A percentile compares a stretch with the other conserved stretches of the same genome.
These are phyloP conservation scores for Aciculosporium take DNA, from an alignment of 2,329 filamentous ascomycete species.

Conservation along the genomic window DNA sequence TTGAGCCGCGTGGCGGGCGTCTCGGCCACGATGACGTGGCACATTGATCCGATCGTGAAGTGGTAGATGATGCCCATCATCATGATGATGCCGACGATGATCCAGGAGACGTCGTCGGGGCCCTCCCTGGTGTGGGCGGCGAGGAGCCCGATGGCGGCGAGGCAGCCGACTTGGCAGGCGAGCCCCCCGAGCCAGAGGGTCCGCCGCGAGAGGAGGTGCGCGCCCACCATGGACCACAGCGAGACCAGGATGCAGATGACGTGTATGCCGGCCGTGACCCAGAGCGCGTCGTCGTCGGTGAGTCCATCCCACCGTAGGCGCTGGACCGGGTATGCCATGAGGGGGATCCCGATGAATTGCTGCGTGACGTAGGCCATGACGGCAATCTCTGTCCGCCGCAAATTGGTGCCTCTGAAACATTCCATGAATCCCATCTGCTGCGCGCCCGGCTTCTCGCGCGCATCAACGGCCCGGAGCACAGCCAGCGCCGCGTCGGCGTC, in stretches of 20 bases:
- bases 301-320: constrained; percentile 36
- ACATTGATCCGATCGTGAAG: constrained; percentile 24
- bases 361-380: constrained; percentile 39
- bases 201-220: constrained; percentile 25
- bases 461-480: not conserved
- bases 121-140: not conserved
- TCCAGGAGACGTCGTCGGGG: constrained; percentile 11
- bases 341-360: constrained; percentile 36
- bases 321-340: constrained; percentile 39
- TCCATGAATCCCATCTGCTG: not conserved
- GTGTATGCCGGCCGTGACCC: constrained; percentile 28
- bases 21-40: constrained; percentile 30
- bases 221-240: constrained; percentile 28
- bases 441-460: not conserved
- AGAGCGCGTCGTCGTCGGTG: constrained; percentile 23
- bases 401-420: constrained; percentile 2
- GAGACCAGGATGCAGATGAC: constrained; percentile 28
- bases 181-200: constrained; percentile 28
- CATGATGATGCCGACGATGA: constrained; percentile 23
- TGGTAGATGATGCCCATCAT: constrained; percentile 27
- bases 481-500: not conserved
- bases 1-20: constrained; percentile 12
- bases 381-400: constrained; percentile 23
- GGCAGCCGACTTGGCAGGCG: constrained; percentile 18
- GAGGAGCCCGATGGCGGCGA: constrained; percentile 9